phyloP scores from a whole-genome alignment of 2,329 filamentous ascomycete species.

The Monosporascus sp. region DNA sequence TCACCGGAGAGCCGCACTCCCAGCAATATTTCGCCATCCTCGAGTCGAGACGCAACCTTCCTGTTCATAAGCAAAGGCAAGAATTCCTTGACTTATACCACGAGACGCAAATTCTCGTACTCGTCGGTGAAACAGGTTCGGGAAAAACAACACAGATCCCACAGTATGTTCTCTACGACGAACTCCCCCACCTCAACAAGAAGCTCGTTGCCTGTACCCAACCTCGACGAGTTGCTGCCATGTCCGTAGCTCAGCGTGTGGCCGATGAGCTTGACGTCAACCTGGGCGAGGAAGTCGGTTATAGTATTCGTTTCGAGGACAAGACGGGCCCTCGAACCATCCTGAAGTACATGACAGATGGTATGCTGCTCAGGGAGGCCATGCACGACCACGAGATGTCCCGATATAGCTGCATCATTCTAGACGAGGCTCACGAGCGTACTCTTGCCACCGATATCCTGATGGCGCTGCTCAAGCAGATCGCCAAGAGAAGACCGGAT shows the following conservation, averaged over 20 bases:
- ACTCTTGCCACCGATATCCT: conserved; percentile 96
- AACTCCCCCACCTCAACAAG: conserved; percentile 76
- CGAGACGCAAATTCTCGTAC: conserved; percentile 90
- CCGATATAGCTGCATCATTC: conserved; percentile 95
- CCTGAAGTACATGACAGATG: conserved; percentile 99
- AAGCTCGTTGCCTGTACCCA: conserved; percentile 98
- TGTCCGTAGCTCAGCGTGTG: conserved; percentile 97
- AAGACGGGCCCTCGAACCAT: conserved; percentile 82
- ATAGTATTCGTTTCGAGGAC: conserved; percentile 98
- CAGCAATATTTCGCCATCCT: conserved; percentile 87
- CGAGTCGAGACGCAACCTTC: conserved; percentile 74
- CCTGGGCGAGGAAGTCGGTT: conserved; percentile 91
- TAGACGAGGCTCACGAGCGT: conserved; percentile 97
- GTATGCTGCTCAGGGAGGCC: conserved; percentile 93
- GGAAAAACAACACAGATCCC: conserved; percentile 99
- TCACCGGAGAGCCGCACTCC: conserved; percentile 73
- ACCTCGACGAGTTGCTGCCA: conserved; percentile 93
- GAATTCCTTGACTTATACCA: conserved; percentile 95
- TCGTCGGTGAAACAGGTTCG: conserved; percentile 98
- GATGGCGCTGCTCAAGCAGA: conserved; percentile 92
- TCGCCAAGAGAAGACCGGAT: conserved; percentile 74
- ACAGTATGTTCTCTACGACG: conserved; percentile 96
- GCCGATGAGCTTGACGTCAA: conserved; percentile 93
- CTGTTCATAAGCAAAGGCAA: conserved; percentile 87
- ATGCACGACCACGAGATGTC: conserved; percentile 92